These are phyloP conservation scores for Arthromyces matolae DNA, from an alignment of 768 basidiomycete genomes.

Conservation along the genomic window DNA sequence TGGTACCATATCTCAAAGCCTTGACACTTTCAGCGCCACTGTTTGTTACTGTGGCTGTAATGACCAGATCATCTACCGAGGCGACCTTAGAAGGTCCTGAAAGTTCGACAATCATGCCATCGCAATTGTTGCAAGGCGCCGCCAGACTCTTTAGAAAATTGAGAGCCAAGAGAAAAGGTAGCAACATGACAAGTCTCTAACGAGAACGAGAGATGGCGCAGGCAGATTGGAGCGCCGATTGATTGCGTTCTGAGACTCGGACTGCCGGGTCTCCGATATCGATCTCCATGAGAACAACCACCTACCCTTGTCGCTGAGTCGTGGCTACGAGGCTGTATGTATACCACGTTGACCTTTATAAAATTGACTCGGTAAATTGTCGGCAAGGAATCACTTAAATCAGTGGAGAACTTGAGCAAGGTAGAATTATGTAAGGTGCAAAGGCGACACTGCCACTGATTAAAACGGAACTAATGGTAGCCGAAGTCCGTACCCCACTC, in stretches of 20 bases:
- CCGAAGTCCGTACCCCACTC: conserved; percentile 3
- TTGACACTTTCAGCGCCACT: conserved; percentile 35
- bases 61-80: conserved; percentile 37
- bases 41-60: conserved; percentile 41
- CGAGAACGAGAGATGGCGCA: too few species aligned
- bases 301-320: too few species aligned
- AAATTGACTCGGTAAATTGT: too few species aligned
- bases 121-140: conserved; percentile 29
- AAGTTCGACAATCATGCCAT: conserved; percentile 29
- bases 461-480: background rate
- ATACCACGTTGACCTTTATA: too few species aligned
- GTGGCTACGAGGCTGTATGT: too few species aligned
- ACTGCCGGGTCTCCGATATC: too few species aligned
- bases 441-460: conserved; percentile 16
- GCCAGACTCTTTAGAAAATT: conserved; percentile 27
- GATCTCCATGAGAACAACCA: too few species aligned
- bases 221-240: too few species aligned
- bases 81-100: conserved; percentile 25
- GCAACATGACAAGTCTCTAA: conserved; percentile 6
- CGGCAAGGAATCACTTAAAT: too few species aligned
- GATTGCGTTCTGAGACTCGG: too few species aligned
- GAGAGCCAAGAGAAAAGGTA: conserved; percentile 29
- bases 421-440: too few species aligned
- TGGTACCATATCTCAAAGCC: conserved; percentile 44
- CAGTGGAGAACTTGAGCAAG: too few species aligned